Base-by-base conservation (phyloP, 1,139 yeast genomes). In the Meyerozyma sp. region DNA sequence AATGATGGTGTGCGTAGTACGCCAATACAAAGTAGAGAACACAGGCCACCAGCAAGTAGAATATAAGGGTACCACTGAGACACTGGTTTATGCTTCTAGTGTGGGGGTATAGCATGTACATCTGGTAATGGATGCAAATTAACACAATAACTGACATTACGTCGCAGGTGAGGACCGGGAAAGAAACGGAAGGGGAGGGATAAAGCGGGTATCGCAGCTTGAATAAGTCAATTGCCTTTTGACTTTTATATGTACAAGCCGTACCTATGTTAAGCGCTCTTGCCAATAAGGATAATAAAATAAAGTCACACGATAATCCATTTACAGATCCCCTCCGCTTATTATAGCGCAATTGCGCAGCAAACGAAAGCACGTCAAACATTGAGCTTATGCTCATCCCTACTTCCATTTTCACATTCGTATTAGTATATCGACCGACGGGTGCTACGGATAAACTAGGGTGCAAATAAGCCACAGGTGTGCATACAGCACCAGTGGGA, bases 221-320 rank as follows among this genome's bases (percentile, higher is more conserved):
- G 47, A 58, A 60, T 41, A 59, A 59, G 7, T 38, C 18, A 7
- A 27, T 39, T 1, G 58, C 43, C 7, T 32, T 32, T 1, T 41
- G 16, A 40, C 23, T 45, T 49, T 23, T 16, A 48, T 61, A 63
- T 30, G 40, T 29, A 6, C 49, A n/a, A 6, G 56, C 49, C n/a
- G 54, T 45, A 9, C 50, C 13, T 2, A 56, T 29, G 23, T 51
- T 50, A 8, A 49, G 32, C 3, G 49, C 16, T 36, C 44, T 43
- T 7, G 54, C 47, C 1, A 59, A 14, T 37, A 54, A 40, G 5
- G 53, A 46, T 11, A 62, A 44, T 2, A 56, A 11, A 3, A 52
- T 41, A 30, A 49, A 53, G 45, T 68, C 72, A 45, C 49, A 63
- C 2, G 73, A 66, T 8, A 65, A 36, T 0, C 68, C 68, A 36